Evolutionary conservation across 2,329 filamentous ascomycete species (phyloP).

Genomic region (Endocalyx cinctus): DNA sequence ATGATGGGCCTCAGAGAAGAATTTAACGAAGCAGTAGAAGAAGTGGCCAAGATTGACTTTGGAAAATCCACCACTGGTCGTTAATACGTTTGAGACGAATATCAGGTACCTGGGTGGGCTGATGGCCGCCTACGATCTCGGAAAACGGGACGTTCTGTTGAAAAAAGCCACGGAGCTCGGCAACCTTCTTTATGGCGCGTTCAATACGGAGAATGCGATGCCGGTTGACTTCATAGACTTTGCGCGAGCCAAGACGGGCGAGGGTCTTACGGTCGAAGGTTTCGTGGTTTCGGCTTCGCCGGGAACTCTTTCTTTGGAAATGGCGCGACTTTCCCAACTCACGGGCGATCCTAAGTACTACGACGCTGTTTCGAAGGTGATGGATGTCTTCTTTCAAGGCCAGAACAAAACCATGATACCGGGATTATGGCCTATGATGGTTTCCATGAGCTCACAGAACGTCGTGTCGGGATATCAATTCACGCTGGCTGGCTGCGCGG

Average conservation of each 20-base stretch:
- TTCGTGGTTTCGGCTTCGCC: slow-evolving; percentile 40
- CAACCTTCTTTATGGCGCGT: slow-evolving; percentile 40
- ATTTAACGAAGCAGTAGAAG: slow-evolving; percentile 42
- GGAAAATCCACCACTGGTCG: slow-evolving; percentile 28
- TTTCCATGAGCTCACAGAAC: slow-evolving; percentile 55
- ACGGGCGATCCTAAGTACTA: slow-evolving; percentile 71
- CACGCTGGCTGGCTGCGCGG: slow-evolving; percentile 32
- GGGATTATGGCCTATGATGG: slow-evolving; percentile 65
- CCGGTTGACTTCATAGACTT: slow-evolving; percentile 45
- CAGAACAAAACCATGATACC: slow-evolving; percentile 65
- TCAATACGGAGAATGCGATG: slow-evolving; percentile 42
- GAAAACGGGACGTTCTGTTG: slow-evolving; percentile 33
- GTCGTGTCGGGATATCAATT: slow-evolving; percentile 28
- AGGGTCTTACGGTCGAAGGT: slow-evolving; percentile 27
- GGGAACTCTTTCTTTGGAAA: slow-evolving; percentile 67
- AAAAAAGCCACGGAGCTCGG: slow-evolving; percentile 41
- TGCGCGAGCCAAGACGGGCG: slow-evolving; percentile 30
- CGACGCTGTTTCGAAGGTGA: slow-evolving; percentile 65
- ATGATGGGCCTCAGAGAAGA: slow-evolving; percentile 47
- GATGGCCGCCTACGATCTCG: slow-evolving; percentile 36
- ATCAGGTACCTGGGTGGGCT: slow-evolving; percentile 41
- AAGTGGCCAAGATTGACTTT: slow-evolving; percentile 43
- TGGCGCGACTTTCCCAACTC: slow-evolving; percentile 68
- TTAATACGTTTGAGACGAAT: slow-evolving; percentile 42
- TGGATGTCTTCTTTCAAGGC: slow-evolving; percentile 58